Evolutionary conservation across 2,329 filamentous ascomycete genomes (phyloP), one percentile per base, ranked within the genome.

Genomic region (Aspergillus calidoustus): DNA sequence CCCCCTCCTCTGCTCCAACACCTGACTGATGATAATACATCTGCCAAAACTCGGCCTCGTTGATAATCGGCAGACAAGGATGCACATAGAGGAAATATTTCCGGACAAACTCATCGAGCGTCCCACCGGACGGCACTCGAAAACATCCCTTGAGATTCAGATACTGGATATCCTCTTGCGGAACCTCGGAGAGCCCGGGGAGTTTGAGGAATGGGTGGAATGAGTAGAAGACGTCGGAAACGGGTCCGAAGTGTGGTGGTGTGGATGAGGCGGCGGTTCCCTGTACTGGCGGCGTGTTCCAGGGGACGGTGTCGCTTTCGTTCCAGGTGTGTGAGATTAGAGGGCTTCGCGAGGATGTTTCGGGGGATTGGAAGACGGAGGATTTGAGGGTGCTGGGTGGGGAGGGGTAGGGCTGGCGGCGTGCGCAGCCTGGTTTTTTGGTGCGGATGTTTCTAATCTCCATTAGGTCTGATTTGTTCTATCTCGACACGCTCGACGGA

Each of bases 61-160:
- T 50, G 22, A 59, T 41, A 31, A 54, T 25, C 11, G 57, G 57
- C 2, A 59, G 57, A 47, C 48, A 53, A 2, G 57, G 57, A n/a
- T 59, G 57, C 3, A 59, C 57, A 38, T 59, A 59, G 41, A 59
- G 57, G 23, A 59, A 59, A n/a, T 59, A 59, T 2, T 49, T 41
- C 15, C 49, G 38, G 15, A 59, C 41, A 43, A 59, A 59, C 25
- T 59, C 57, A 11, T 59, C 57, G 7, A 59, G 49, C 7, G 17
- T n/a, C 47, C 19, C 48, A 4, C 57, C 48, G 4, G 15, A 22
- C 4, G 57, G 57, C 7, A 59, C 57, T 17, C 41, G 22, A 1
- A 59, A 31, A 34, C 57, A 59, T 7, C 49, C 57, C 31, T 59
- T 59, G 17, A 52, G 41, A 31, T 46, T 59, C 1, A 59, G 17